A percentile compares a stretch with the other conserved stretches of the same genome.
Conservation (phyloP, 2,329 filamentous ascomycete species). For the Xylariaceae sp. region DNA sequence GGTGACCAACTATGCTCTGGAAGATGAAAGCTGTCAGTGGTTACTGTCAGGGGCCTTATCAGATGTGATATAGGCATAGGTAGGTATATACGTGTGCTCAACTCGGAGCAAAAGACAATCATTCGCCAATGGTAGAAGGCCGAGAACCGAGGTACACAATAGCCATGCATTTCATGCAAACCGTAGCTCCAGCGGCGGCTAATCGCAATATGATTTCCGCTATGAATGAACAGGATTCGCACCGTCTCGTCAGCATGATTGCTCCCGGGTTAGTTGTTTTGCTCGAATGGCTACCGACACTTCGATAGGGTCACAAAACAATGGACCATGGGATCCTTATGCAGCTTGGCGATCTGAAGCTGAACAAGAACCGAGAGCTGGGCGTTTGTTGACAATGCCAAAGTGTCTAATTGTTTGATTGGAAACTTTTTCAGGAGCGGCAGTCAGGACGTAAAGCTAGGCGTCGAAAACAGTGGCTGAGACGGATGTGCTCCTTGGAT, state of each 20-base stretch:
- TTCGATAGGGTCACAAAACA: background rate
- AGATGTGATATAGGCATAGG: too few relatives aligned
- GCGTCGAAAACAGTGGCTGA: constrained; percentile 24
- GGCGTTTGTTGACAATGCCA: constrained; percentile 9
- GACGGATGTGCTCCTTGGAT: constrained; percentile 25
- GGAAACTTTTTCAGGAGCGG: constrained; percentile 2
- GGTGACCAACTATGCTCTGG: too few relatives aligned
- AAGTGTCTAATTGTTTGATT: constrained; percentile 4
- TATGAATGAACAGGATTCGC: constrained; percentile 8
- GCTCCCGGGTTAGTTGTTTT: constrained; percentile 20
- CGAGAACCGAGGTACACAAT: background rate
- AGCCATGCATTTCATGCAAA: constrained; percentile 17
- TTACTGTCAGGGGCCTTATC: too few relatives aligned
- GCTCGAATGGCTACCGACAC: background rate
- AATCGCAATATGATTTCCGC: constrained; percentile 10
- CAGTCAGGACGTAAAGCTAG: constrained; percentile 14
- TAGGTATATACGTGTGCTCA: too few relatives aligned
- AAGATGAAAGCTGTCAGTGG: too few relatives aligned
- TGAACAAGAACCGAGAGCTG: constrained; percentile 15
- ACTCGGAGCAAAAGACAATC: too few relatives aligned
- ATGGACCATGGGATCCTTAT: constrained; percentile 18
- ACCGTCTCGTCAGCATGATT: constrained; percentile 21
- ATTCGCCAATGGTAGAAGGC: background rate
- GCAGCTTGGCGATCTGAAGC: constrained; percentile 18
- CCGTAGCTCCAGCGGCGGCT: constrained; percentile 15